These are phyloP conservation scores for Phytophthora ramorum DNA, from an alignment of 352 stramenopile species.

Conservation along the genomic window DNA sequence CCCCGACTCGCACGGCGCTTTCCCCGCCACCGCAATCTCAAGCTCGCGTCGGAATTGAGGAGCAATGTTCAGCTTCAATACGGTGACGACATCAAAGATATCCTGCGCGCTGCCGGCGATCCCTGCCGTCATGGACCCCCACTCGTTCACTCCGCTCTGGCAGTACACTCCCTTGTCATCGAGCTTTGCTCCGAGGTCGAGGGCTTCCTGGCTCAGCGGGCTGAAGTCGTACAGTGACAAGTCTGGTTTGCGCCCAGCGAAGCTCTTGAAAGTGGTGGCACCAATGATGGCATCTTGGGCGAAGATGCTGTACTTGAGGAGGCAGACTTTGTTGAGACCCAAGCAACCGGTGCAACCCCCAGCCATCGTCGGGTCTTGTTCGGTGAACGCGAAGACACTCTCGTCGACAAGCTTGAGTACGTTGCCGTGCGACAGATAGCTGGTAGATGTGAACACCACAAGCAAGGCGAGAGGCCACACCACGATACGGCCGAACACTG, in stretches of 20 bases:
- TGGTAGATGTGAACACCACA: slow-evolving; percentile 21
- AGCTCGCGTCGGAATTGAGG: slow-evolving; percentile 29
- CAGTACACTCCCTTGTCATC: slow-evolving; percentile 31
- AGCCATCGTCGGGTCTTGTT: slow-evolving; percentile 34
- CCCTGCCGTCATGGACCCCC: slow-evolving; percentile 26
- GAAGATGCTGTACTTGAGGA: slow-evolving; percentile 39
- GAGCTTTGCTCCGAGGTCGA: slow-evolving; percentile 17
- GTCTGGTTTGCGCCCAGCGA: slow-evolving; percentile 21
- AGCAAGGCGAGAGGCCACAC: slow-evolving; percentile 26
- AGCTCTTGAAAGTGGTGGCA: slow-evolving; percentile 32
- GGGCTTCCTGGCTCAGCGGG: slow-evolving; percentile 13
- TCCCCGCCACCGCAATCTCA: slow-evolving; percentile 23
- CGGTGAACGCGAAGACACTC: slow-evolving; percentile 34
- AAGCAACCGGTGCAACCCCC: slow-evolving; percentile 30
- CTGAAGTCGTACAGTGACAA: slow-evolving; percentile 37
- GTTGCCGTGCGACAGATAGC: slow-evolving; percentile 20
- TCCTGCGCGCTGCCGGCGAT: slow-evolving; percentile 30
- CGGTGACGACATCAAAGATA: slow-evolving; percentile 27
- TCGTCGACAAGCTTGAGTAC: slow-evolving; percentile 32
- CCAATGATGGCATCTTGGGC: slow-evolving; percentile 28
- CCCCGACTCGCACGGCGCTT: slow-evolving; percentile 20
- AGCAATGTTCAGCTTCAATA: slow-evolving; percentile 24
- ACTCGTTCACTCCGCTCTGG: slow-evolving; percentile 39
- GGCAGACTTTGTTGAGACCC: slow-evolving; percentile 23
- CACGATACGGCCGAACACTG: slow-evolving; percentile 31